phyloP scores from a whole-genome alignment of 2,329 filamentous ascomycete species.

The Neonectria neomacrospora region DNA sequence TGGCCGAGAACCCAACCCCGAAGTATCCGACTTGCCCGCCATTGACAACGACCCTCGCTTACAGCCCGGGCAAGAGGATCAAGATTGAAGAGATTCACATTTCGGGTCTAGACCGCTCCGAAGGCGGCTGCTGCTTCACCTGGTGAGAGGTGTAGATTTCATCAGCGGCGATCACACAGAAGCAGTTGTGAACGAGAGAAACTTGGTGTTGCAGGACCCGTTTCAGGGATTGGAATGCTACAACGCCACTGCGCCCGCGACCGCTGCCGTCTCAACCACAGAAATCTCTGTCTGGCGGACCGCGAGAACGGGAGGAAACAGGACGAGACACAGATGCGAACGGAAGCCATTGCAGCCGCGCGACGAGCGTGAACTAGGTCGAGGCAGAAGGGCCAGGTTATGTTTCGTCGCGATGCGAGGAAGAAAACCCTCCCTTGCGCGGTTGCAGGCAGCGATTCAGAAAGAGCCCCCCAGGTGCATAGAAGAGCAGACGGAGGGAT shows the following conservation, averaged over 20 bases:
- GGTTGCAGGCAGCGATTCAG: neutral
- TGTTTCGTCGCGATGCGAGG: slow-evolving; percentile 12
- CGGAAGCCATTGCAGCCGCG: slow-evolving; percentile 13
- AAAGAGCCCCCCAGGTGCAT: neutral
- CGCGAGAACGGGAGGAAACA: neutral
- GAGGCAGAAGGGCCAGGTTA: neutral
- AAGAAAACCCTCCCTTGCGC: neutral
- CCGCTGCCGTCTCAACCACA: slow-evolving; percentile 16
- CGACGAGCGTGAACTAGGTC: neutral
- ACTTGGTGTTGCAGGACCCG: slow-evolving; percentile 37
- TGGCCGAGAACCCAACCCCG: slow-evolving; percentile 1
- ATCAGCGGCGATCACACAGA: slow-evolving; percentile 35
- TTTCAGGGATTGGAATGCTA: slow-evolving; percentile 39
- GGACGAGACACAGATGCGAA: slow-evolving; percentile 20
- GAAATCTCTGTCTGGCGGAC: neutral
- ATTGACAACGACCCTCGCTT: slow-evolving; percentile 10
- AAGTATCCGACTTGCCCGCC: neutral
- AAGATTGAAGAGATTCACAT: slow-evolving; percentile 14
- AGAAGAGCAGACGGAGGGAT: neutral
- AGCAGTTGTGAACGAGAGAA: slow-evolving; percentile 25
- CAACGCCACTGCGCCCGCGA: slow-evolving; percentile 16
- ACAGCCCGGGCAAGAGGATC: slow-evolving; percentile 2
- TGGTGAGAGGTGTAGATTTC: slow-evolving; percentile 20
- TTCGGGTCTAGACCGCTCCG: slow-evolving; percentile 5
- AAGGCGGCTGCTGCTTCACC: slow-evolving; percentile 11